Evolutionary conservation across 129 eudicot genomes (phyloP).

Genomic region (Scalesia atractyloides): DNA sequence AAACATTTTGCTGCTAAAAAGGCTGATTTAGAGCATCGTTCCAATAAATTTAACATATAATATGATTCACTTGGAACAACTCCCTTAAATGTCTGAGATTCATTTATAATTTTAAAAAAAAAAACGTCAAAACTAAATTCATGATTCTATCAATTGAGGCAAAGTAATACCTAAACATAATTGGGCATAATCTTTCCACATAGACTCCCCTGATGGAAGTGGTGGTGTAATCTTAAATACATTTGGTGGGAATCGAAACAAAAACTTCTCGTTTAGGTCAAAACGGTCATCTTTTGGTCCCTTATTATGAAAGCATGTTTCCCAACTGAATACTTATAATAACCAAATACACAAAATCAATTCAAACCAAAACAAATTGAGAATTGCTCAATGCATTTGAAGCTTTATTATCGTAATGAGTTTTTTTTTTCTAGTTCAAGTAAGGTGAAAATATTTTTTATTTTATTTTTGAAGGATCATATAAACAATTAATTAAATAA

Average conservation of each 20-base stretch:
- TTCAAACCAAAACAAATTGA: neutral
- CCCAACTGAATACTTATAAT: slow-evolving; percentile 55
- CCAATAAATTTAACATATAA: slow-evolving; percentile 53
- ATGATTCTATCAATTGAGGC: neutral
- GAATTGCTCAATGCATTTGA: neutral
- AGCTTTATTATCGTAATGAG: neutral
- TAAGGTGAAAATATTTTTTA: too few relatives aligned
- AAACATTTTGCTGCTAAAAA: neutral
- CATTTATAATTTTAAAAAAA: neutral
- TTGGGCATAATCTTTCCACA: slow-evolving; percentile 95
- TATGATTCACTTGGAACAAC: slow-evolving; percentile 88
- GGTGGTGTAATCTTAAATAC: slow-evolving; percentile 85
- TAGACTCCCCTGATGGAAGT: slow-evolving; percentile 75
- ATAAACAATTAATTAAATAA: too few relatives aligned
- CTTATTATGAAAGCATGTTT: slow-evolving; percentile 56
- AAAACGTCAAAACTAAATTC: neutral
- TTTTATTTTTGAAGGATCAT: too few relatives aligned
- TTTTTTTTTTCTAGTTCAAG: too few relatives aligned
- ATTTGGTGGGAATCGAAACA: slow-evolving; percentile 85
- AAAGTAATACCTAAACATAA: slow-evolving; percentile 72
- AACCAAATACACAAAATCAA: neutral
- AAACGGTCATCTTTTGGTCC: slow-evolving; percentile 70
- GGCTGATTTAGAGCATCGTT: neutral
- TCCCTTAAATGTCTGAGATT: slow-evolving; percentile 75
- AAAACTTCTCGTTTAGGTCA: slow-evolving; percentile 88